Evolutionary conservation across 306 rosid genomes (phyloP).

Genomic region (Vigna mungo): DNA sequence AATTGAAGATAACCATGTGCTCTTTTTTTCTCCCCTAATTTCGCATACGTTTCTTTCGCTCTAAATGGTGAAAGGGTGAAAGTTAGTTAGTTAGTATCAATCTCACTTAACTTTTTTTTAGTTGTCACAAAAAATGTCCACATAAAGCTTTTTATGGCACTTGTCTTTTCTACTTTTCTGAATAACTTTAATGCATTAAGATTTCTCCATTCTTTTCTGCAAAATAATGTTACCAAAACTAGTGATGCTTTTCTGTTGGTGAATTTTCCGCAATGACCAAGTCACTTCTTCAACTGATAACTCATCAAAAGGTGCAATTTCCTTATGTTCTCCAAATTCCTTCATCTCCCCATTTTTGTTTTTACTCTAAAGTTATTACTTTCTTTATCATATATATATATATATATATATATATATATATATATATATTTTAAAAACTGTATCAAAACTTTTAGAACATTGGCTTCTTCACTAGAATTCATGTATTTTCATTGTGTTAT

Average conservation of each 20-base stretch:
- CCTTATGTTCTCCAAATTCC: too few species aligned
- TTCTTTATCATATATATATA: not conserved
- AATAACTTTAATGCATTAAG: not conserved
- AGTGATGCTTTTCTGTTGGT: not conserved
- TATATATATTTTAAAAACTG: not conserved
- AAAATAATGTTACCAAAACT: not conserved
- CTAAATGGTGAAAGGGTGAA: too few species aligned
- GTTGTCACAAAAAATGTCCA: constrained; percentile 12
- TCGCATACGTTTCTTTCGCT: not conserved
- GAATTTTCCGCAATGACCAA: too few species aligned
- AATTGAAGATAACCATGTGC: too few species aligned
- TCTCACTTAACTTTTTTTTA: not conserved
- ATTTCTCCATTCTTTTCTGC: not conserved
- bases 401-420: not conserved
- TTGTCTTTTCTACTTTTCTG: constrained; percentile 5
- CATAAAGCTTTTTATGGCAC: constrained; percentile 22
- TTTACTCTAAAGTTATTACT: not conserved
- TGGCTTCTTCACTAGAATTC: not conserved
- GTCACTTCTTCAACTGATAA: too few species aligned
- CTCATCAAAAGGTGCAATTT: constrained; percentile 18
- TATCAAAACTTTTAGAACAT: not conserved
- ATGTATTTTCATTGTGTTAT: not conserved
- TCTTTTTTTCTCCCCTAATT: too few species aligned
- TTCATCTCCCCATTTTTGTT: not conserved
- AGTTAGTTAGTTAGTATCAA: not conserved